Conservation (phyloP, 345 rosid species). For the Boechera divaricarpa region DNA sequence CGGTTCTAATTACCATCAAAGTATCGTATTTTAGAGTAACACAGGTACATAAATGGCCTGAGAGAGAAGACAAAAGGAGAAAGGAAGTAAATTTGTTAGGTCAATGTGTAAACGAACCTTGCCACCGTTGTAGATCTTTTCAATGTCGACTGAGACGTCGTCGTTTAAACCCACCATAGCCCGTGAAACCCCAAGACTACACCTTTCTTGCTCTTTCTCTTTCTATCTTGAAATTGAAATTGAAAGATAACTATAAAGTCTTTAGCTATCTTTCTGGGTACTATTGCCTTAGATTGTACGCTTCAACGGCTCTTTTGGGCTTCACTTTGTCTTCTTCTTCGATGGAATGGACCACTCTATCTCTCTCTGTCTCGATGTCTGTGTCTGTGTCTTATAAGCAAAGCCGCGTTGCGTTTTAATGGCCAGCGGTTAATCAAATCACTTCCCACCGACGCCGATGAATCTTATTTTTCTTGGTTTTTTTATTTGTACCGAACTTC, state of each 20-base stretch:
- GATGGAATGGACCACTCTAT: constrained; percentile 40
- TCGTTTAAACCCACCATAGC: constrained; percentile 71
- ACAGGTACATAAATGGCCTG: background rate
- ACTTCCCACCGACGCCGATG: constrained; percentile 43
- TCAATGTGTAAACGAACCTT: constrained; percentile 52
- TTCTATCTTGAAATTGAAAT: constrained; percentile 15
- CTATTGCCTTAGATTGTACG: constrained; percentile 32
- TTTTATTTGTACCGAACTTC: background rate
- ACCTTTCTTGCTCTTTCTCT: background rate
- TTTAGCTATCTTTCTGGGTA: constrained; percentile 3
- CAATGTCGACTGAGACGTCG: constrained; percentile 65
- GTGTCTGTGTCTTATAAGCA: constrained; percentile 39
- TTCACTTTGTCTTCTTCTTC: constrained; percentile 36
- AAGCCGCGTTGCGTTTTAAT: constrained; percentile 40
- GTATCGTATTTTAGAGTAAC: too few relatives aligned
- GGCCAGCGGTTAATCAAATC: constrained; percentile 38
- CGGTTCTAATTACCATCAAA: background rate
- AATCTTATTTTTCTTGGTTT: background rate
- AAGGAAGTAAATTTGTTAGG: constrained; percentile 29
- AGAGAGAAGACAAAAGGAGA: background rate
- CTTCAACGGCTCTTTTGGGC: constrained; percentile 47
- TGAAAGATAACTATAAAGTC: background rate
- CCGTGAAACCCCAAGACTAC: constrained; percentile 10
- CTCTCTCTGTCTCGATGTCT: constrained; percentile 41
- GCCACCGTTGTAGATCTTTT: constrained; percentile 88